A percentile compares a stretch with the other conserved stretches of the same genome.
phyloP scores from a whole-genome alignment of 495 filamentous ascomycete species.

The Cairneyella variabilis region DNA sequence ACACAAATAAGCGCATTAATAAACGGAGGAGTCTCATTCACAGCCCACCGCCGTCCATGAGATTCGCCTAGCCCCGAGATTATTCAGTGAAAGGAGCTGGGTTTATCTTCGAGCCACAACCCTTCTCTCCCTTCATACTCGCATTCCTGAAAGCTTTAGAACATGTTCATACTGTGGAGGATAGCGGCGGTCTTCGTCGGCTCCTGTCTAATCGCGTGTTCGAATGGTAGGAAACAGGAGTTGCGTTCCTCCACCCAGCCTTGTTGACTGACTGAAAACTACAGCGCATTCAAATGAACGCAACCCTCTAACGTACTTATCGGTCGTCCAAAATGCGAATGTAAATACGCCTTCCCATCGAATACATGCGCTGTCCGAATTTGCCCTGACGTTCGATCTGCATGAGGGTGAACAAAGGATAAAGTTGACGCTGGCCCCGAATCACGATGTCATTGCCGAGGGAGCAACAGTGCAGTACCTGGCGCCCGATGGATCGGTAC shows the following conservation, averaged over 20 bases:
- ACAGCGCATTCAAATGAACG: constrained; percentile 70
- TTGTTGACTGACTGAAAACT: not conserved
- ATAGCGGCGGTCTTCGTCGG: constrained; percentile 22
- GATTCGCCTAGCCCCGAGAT: too few relatives aligned
- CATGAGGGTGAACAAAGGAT: constrained; percentile 64
- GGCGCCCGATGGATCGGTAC: constrained; percentile 61
- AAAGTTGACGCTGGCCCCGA: constrained; percentile 81
- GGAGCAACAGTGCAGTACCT: constrained; percentile 73
- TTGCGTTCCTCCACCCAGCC: not conserved
- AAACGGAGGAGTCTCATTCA: not conserved
- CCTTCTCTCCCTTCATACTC: not conserved
- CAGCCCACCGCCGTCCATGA: too few relatives aligned
- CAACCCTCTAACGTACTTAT: constrained; percentile 71
- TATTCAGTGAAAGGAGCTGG: not conserved
- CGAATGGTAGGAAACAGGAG: constrained; percentile 15
- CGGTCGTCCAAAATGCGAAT: constrained; percentile 65
- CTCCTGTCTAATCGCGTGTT: constrained; percentile 12
- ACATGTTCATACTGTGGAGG: constrained; percentile 21
- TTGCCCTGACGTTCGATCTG: constrained; percentile 77
- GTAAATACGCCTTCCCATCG: constrained; percentile 77
- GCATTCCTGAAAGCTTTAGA: not conserved
- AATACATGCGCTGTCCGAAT: constrained; percentile 72
- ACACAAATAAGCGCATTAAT: not conserved
- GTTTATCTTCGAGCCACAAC: not conserved
- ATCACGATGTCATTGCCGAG: constrained; percentile 80